phyloP scores from a whole-genome alignment of 2,329 filamentous ascomycete species.

The Pezicula carpinea region DNA sequence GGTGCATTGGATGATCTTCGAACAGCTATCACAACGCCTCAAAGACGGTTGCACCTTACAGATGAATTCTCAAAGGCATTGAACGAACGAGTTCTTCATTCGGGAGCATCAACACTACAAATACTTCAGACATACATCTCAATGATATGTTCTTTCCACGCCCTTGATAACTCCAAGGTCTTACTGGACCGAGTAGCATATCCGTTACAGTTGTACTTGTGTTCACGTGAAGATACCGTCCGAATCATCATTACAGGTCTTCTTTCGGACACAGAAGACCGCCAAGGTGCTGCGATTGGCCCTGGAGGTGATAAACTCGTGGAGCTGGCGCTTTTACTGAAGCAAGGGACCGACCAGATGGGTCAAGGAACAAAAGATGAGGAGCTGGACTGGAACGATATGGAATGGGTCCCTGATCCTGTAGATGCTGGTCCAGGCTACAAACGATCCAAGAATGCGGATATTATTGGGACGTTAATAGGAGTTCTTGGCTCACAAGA shows the following conservation, averaged over 20 bases:
- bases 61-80: conserved; percentile 63
- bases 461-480: conserved; percentile 88
- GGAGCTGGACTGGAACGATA: conserved; percentile 84
- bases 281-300: conserved; percentile 28
- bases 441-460: conserved; percentile 80
- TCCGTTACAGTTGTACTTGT: conserved; percentile 70
- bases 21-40: conserved; percentile 62
- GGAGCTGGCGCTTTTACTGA: conserved; percentile 63
- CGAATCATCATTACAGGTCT: conserved; percentile 72
- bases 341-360: conserved; percentile 37
- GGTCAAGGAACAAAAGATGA: conserved; percentile 54
- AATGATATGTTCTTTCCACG: conserved; percentile 73
- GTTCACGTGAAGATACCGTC: conserved; percentile 72
- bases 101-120: conserved; percentile 69
- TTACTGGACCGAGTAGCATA: conserved; percentile 70
- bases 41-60: conserved; percentile 65
- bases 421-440: conserved; percentile 92
- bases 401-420: conserved; percentile 89
- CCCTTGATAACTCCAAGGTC: conserved; percentile 72
- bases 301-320: conserved; percentile 48
- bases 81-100: conserved; percentile 64
- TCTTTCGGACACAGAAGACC: conserved; percentile 53
- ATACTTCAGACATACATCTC: conserved; percentile 75
- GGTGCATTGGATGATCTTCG: conserved; percentile 72
- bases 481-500: conserved; percentile 85